Conservation (phyloP, 169 alveolate species). For the Sarcocystis neurona region DNA sequence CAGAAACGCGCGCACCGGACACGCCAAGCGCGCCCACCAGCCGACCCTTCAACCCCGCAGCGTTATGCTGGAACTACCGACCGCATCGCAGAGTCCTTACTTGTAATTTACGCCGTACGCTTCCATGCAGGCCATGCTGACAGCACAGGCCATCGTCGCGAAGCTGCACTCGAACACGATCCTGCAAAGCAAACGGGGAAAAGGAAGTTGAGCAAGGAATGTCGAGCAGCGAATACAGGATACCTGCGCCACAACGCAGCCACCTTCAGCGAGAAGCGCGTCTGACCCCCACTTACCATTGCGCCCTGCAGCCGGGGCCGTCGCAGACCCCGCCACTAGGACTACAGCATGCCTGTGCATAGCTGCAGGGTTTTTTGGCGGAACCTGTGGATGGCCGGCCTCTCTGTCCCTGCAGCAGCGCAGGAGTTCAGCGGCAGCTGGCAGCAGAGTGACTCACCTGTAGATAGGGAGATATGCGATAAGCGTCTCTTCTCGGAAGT, state of each 20-base stretch:
- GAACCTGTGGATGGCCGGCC: not conserved
- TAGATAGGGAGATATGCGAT: not conserved
- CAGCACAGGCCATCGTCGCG: constrained; percentile 63
- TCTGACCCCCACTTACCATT: not conserved
- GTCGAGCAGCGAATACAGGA: not conserved
- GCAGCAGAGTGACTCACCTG: not conserved
- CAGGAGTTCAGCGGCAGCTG: not conserved
- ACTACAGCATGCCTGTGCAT: not conserved
- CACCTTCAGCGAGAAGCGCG: not conserved
- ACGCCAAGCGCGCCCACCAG: not conserved
- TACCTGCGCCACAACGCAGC: not conserved
- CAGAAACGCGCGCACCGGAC: not conserved
- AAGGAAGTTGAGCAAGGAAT: not conserved
- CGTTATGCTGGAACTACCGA: not conserved
- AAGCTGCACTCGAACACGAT: constrained; percentile 30
- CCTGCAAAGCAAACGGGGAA: constrained; percentile 5
- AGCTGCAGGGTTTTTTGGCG: not conserved
- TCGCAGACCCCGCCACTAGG: not conserved
- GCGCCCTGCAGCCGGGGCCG: no score
- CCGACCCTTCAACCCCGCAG: not conserved
- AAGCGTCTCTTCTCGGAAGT: not conserved
- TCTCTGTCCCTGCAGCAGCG: not conserved
- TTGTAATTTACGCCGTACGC: constrained; percentile 79
- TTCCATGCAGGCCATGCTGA: constrained; percentile 77
- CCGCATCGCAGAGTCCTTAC: not conserved